Conservation (phyloP, 2,329 filamentous ascomycete species). For the Botryotinia globosa region DNA sequence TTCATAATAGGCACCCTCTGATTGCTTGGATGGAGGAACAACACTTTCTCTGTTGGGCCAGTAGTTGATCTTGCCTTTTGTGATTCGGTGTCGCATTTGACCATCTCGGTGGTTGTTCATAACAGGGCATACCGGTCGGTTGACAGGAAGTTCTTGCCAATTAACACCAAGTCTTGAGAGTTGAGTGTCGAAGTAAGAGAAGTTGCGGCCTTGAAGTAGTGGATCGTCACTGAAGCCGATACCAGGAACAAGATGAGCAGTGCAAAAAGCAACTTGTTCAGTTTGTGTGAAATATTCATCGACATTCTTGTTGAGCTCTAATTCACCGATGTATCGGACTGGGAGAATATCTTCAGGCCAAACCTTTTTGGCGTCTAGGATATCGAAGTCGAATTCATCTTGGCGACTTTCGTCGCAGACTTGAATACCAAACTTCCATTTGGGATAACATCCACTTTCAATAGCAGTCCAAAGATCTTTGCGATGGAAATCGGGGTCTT, state of each 20-base stretch:
- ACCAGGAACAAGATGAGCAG: constrained; percentile 73
- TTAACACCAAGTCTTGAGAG: constrained; percentile 69
- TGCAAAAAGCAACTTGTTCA: constrained; percentile 82
- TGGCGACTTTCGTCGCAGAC: constrained; percentile 67
- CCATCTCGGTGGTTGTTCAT: constrained; percentile 78
- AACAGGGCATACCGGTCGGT: constrained; percentile 69
- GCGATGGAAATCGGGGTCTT: constrained; percentile 79
- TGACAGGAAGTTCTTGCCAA: constrained; percentile 75
- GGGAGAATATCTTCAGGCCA: constrained; percentile 79
- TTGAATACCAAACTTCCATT: constrained; percentile 83
- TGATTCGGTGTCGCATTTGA: constrained; percentile 68
- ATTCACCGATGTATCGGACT: constrained; percentile 72
- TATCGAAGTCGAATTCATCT: constrained; percentile 63
- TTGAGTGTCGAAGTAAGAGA: constrained; percentile 66
- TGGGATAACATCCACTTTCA: constrained; percentile 65
- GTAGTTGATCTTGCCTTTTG: constrained; percentile 71
- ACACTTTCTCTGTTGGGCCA: constrained; percentile 71
- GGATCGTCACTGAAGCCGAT: constrained; percentile 77
- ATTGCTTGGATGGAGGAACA: constrained; percentile 57
- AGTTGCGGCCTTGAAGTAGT: constrained; percentile 70
- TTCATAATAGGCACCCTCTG: constrained; percentile 68
- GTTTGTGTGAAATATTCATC: constrained; percentile 82
- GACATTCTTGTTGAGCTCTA: constrained; percentile 75
- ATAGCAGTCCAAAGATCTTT: constrained; percentile 76
- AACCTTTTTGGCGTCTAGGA: constrained; percentile 80